Evolutionary conservation across 148 eudicot species (phyloP), one percentile per base, ranked within the genome.

Genomic region (Camellia japonica): DNA sequence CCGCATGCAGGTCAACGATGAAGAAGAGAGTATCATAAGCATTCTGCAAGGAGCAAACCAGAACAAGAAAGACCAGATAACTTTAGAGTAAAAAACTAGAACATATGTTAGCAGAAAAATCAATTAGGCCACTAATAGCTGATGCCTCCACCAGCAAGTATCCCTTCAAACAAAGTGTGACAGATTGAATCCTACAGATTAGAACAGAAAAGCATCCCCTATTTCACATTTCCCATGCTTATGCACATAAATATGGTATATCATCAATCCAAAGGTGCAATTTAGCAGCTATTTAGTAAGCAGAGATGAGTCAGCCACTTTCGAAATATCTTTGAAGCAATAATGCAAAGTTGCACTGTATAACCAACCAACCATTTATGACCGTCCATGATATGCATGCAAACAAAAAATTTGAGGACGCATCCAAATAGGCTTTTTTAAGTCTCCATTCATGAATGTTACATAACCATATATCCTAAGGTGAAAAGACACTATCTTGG

Each of bases 1-100:
- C 99, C 93, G 99, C 99, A 82, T 96, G 98, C 81, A 96, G 93
- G 85, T 96, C 99, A 72, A 96, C 99, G 64, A 93, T 96, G 84
- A 96, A 96, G 89, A 96, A 96, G 47, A 91, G 79, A 55, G 99
- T 91, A 73, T 96, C 99, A 82, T 86, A 93, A 20, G 86, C 81
- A 82, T 93, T 89, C 97, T 95, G 97, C 88, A 89, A 85, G 44
- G 18, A 71, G 60, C 18, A 77, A 80, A 66, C 59, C 52, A 76
- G 51, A 58, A 71, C 30, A 76, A 68, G 44, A 59, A 72, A 58
- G 38, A 69, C 61, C 60, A 61, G 18, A 61, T 7, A 20, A 42
- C 12, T 51, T 8, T 55, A 55, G 54, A 77, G 8, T 41, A 23
- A 14, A n/a, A 47, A 46, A 18, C 10, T 5, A 55, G 14, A 76